Conservation (phyloP, 768 basidiomycete genomes). For the Sporobolomyces roseus region DNA sequence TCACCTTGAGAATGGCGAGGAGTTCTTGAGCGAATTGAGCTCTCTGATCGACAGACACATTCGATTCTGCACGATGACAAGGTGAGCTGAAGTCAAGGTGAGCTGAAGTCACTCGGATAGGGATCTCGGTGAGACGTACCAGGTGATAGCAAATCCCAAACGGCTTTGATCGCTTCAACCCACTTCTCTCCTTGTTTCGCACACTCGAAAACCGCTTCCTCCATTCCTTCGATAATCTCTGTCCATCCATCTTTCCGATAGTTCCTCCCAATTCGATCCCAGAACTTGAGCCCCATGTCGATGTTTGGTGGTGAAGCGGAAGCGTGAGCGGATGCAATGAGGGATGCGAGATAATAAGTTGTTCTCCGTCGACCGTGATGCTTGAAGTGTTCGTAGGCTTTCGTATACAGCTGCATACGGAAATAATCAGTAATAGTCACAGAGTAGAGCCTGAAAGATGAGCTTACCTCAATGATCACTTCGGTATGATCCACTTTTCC, state of each 20-base stretch:
- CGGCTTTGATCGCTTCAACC: constrained; percentile 67
- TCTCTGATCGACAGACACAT: constrained; percentile 24
- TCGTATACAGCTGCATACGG: constrained; percentile 71
- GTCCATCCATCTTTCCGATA: constrained; percentile 84
- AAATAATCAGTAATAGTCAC: not conserved
- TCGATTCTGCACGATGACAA: constrained; percentile 24
- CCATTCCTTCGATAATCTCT: constrained; percentile 66
- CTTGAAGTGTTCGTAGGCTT: constrained; percentile 90
- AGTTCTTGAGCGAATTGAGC: constrained; percentile 4
- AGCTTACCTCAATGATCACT: constrained; percentile 71
- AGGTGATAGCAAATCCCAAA: constrained; percentile 77
- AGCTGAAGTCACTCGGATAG: constrained; percentile 36
- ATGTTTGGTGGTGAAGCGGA: constrained; percentile 66
- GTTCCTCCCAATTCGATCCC: constrained; percentile 82
- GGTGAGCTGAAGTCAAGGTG: constrained; percentile 6
- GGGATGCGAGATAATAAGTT: constrained; percentile 83
- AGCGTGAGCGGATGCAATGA: constrained; percentile 77
- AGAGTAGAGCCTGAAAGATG: constrained; percentile 9
- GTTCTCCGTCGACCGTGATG: constrained; percentile 62
- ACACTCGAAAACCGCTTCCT: constrained; percentile 76
- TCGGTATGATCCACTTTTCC: constrained; percentile 84
- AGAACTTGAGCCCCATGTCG: constrained; percentile 88
- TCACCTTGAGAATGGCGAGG: constrained; percentile 66
- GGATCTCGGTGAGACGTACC: constrained; percentile 54
- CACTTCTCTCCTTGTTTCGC: constrained; percentile 72